Evolutionary conservation across 129 eudicot species (phyloP).

Genomic region (Lonicera japonica): DNA sequence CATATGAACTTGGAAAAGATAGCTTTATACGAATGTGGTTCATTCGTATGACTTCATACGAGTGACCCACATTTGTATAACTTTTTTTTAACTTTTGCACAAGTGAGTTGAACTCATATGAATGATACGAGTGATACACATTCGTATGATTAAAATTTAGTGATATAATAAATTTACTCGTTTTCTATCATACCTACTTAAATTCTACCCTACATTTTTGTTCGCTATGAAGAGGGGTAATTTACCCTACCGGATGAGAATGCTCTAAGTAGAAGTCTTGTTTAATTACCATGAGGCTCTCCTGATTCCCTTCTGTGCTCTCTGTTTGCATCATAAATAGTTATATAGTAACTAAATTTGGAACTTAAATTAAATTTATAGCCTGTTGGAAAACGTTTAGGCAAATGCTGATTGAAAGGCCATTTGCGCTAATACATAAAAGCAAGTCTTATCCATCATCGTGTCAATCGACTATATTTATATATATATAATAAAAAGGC

Average conservation of each 20-base stretch:
- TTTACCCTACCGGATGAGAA: no score
- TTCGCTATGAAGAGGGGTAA: constrained; percentile 32
- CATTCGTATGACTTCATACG: no score
- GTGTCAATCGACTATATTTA: neutral
- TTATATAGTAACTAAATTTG: neutral
- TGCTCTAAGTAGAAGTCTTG: constrained; percentile 5
- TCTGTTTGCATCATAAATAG: neutral
- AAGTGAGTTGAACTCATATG: no score
- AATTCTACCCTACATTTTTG: no score
- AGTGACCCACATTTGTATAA: no score
- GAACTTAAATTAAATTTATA: neutral
- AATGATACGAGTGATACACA: no score
- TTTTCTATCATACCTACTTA: no score
- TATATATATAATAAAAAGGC: neutral
- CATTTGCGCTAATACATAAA: neutral
- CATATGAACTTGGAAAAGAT: no score
- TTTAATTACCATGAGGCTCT: constrained; percentile 15
- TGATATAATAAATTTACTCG: no score
- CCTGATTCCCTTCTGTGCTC: constrained; percentile 5
- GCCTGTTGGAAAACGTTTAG: neutral
- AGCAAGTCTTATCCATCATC: neutral
- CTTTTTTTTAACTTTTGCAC: no score
- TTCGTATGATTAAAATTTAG: no score
- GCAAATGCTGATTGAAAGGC: constrained; percentile 6
- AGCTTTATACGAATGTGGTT: no score